phyloP scores from a whole-genome alignment of 2,329 filamentous ascomycete genomes.

The Ambrosiella beaveri region DNA sequence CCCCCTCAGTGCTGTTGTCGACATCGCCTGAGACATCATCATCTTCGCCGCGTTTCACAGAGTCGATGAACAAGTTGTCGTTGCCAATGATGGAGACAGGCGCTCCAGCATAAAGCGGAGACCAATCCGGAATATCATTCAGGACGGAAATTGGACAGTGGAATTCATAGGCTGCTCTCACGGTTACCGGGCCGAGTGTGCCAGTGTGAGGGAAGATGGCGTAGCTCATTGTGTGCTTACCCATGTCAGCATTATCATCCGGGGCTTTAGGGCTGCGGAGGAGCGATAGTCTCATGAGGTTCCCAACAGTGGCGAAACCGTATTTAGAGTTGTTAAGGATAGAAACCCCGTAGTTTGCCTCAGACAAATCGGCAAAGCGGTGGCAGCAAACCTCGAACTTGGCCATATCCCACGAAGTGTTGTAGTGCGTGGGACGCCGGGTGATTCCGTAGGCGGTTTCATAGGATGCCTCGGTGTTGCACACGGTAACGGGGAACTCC shows the following conservation, averaged over 20 bases:
- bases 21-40: conserved; percentile 47
- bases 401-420: conserved; percentile 94
- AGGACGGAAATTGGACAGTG: conserved; percentile 53
- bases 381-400: conserved; percentile 96
- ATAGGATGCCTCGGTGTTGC: conserved; percentile 83
- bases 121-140: neutral
- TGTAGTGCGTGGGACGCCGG: conserved; percentile 86
- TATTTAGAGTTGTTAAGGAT: conserved; percentile 94
- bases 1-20: conserved; percentile 33
- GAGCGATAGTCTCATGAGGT: conserved; percentile 74
- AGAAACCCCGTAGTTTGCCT: conserved; percentile 75
- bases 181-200: conserved; percentile 50
- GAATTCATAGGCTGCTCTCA: conserved; percentile 76
- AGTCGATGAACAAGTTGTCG: conserved; percentile 61
- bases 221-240: conserved; percentile 70
- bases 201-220: conserved; percentile 77
- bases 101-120: conserved; percentile 16
- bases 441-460: conserved; percentile 89
- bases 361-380: conserved; percentile 81
- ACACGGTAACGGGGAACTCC: conserved; percentile 85
- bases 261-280: conserved; percentile 81
- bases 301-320: conserved; percentile 80
- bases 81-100: conserved; percentile 53
- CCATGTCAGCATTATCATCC: conserved; percentile 90
- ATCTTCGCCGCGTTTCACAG: conserved; percentile 83